Evolutionary conservation across 108 stramenopile genomes (phyloP), one percentile per base, ranked within the genome.

Genomic region (Skeletonema marinoi): DNA sequence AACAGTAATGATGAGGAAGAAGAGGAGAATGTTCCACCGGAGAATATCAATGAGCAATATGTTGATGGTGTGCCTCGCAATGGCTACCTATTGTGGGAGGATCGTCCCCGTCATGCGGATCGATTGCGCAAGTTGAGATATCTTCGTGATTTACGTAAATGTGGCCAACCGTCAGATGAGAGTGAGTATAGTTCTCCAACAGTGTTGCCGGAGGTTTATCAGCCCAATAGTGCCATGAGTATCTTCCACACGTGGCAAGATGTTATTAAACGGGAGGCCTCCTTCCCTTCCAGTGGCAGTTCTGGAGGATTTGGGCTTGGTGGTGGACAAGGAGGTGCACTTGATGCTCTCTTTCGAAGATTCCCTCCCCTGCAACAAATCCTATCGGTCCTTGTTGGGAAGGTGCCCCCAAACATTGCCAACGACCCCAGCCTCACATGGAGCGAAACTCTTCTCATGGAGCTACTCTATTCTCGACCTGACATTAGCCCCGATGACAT

Each of bases 71-170:
- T 92, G n/a, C 73, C 80, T 33, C 63, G 68, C 33, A 72, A 67
- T 5, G 84, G 87, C 14, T 86, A 88, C 71, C 62, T 78, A 13
- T 64, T 91, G 50, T 95, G 94, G 94, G 91, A 95, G 73, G 67
- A 89, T 16, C 61, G 41, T 62, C 81, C 81, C 0, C 73, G 73
- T 17, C 61, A 51, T 31, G 62, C 74, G 5, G 54, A 74, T 66
- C 33, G 54, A 58, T 32, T 70, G 30, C 80, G 80, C n/a, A 46
- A 38, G 54, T 12, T 63, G 39, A 62, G 80, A 14, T 46, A 66
- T 48, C 74, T 70, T 30, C 62, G 61, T 16, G 41, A 60, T 8
- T 62, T 73, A 31, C 67, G 67, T 14, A 59, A 32, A 29, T 46
- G 74, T 30, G 44, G 65, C 29, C 30, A 42, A 36, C 60, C 59